Base-by-base conservation (phyloP, 305 asterid genomes). In the Fraxinus sp. region DNA sequence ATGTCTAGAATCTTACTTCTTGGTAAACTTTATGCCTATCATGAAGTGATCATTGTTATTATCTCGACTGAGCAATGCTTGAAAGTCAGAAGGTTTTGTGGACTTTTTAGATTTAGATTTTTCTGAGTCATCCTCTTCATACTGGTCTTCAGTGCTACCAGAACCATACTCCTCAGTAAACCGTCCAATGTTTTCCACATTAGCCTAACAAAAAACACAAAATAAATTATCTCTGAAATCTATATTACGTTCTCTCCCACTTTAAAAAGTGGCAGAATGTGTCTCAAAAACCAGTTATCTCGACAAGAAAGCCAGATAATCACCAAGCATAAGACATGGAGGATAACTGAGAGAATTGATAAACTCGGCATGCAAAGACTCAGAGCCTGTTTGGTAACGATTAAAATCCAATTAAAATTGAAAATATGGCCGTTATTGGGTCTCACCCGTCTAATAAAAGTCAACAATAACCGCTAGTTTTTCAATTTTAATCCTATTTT, bases 41-140 rank as follows among this genome's bases (percentile, higher is more conserved):
- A 92, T 89, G 86, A 96, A 96, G 90, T 93, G 95, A 87, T 96
- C 99, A 75, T 94, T 91, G 89, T 88, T 92, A 83, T 93, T 91
- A 85, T 87, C 90, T 77, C 87, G 90, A 82, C 96, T 98, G 87
- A 96, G 86, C 84, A 96, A 87, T 83, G 97, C 92, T 85, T 89
- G 92, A 87, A 86, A 91, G 79, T 96, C 97, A 11, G 94, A 78
- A 80, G 99, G 97, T 86, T 96, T 96, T 26, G 92, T 78, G 39
- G 89, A 81, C 86, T 81, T 88, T 77, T 85, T 94, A 24, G 88
- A 80, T 83, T 91, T 90, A 28, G 85, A 82, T 76, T 85, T 87
- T 85, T 93, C 94, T 13, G 57, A n/a, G 59, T 83, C 92, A 81
- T 88, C 90, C 33, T 87, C 87, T 13, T 87, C 92, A 59, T 85